These are phyloP conservation scores for Misopates orontium DNA, from an alignment of 257 asterid species.

Conservation along the genomic window DNA sequence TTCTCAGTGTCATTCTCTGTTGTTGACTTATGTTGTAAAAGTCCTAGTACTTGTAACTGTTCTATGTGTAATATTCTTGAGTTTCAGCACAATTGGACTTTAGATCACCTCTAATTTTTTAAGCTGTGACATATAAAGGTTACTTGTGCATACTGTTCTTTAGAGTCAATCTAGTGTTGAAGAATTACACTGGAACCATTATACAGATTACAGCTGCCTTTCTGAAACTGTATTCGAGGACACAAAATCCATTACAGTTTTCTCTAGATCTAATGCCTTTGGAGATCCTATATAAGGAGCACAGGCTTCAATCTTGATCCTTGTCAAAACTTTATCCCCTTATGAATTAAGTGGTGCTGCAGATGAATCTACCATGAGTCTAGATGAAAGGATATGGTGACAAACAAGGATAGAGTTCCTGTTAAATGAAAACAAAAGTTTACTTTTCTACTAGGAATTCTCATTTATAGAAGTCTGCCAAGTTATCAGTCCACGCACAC, in stretches of 20 bases:
- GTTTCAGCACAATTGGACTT: slow-evolving; percentile 7
- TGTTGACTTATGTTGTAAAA: slow-evolving; percentile 9
- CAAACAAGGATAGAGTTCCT: neutral
- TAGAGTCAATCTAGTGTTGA: slow-evolving; percentile 3
- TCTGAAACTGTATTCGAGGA: neutral
- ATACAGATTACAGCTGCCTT: neutral
- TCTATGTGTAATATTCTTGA: slow-evolving; percentile 9
- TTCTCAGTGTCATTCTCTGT: slow-evolving; percentile 5
- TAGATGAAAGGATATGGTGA: neutral
- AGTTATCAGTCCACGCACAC: no score
- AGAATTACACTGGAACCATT: slow-evolving; percentile 1
- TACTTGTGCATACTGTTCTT: slow-evolving; percentile 9
- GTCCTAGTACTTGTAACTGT: slow-evolving; percentile 12
- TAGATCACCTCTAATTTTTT: slow-evolving; percentile 1
- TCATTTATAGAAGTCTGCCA: no score
- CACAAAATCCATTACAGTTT: slow-evolving; percentile 7
- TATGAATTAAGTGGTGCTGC: neutral
- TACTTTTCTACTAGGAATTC: no score
- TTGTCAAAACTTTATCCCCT: neutral
- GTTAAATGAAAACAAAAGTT: neutral
- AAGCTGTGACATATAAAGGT: neutral
- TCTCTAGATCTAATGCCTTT: neutral
- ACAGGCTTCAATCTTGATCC: neutral
- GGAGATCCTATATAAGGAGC: neutral
- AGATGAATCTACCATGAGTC: no score